Percentiles rank a stretch among this genome's conserved stretches.
phyloP scores from a whole-genome alignment of 2,329 filamentous ascomycete genomes.

The Dryadomyces sulphureus region DNA sequence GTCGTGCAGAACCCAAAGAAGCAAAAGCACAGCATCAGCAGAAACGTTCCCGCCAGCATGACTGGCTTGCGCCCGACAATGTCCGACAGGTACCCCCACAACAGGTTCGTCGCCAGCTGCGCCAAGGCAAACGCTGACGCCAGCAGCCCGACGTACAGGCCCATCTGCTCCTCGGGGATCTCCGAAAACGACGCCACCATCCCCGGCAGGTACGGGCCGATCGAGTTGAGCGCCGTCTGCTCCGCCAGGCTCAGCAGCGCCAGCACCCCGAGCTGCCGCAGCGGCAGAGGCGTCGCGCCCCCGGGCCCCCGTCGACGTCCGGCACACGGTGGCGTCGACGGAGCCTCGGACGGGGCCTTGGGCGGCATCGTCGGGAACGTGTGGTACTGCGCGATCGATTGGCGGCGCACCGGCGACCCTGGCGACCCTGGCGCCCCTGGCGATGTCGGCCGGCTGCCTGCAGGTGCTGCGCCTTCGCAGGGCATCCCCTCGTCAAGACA shows the following conservation, averaged over 20 bases:
- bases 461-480: constrained; percentile 7
- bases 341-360: background rate
- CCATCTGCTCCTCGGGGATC: constrained; percentile 54
- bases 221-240: constrained; percentile 93
- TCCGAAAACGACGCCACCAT: constrained; percentile 83
- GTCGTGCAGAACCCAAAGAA: constrained; percentile 75
- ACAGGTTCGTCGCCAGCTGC: constrained; percentile 82
- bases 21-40: constrained; percentile 68
- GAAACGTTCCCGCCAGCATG: constrained; percentile 65
- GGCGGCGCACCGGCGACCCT: constrained; percentile 29
- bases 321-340: constrained; percentile 12
- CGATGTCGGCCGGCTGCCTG: constrained; percentile 22
- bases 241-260: constrained; percentile 83
- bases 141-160: constrained; percentile 78
- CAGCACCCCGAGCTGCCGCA: constrained; percentile 67
- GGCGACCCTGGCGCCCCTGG: too few species aligned
- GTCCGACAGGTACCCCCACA: constrained; percentile 79
- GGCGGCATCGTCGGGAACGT: constrained; percentile 52
- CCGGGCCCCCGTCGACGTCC: constrained; percentile 20
- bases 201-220: constrained; percentile 83
- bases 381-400: constrained; percentile 52
- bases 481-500: constrained; percentile 34
- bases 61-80: constrained; percentile 68
- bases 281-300: constrained; percentile 55
- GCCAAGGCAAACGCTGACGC: constrained; percentile 86